Percentiles rank a stretch among this genome's conserved stretches.
phyloP scores from a whole-genome alignment of 169 alveolate species.

The Plasmodium blacklocki region DNA sequence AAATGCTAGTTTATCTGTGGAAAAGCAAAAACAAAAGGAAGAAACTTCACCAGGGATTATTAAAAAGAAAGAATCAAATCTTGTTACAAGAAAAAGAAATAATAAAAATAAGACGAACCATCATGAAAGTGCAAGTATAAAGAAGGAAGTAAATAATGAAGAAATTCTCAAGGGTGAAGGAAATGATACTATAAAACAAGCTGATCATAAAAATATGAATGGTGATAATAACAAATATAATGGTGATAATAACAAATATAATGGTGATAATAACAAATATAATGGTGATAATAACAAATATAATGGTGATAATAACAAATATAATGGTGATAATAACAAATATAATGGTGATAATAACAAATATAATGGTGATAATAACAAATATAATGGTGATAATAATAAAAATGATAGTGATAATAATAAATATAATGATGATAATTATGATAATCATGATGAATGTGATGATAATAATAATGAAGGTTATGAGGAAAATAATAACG shows the following conservation, averaged over 20 bases:
- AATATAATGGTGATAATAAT: neutral
- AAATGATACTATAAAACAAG: conserved; percentile 31
- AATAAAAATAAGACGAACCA: neutral
- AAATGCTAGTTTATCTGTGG: neutral
- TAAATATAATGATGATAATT: neutral
- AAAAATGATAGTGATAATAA: neutral
- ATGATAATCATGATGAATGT: neutral
- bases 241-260: neutral
- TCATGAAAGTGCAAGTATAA: neutral
- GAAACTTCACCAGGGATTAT: neutral
- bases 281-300: neutral
- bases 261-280: neutral
- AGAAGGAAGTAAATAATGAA: neutral
- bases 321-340: neutral
- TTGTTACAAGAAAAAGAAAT: neutral
- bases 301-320: neutral
- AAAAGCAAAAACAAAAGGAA: conserved; percentile 7
- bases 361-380: neutral
- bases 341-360: neutral
- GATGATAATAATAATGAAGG: conserved; percentile 3
- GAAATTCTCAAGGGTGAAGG: neutral
- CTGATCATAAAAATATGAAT: neutral
- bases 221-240: neutral
- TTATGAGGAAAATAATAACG: neutral
- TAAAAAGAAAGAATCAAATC: neutral